Evolutionary conservation across 352 stramenopile genomes (phyloP), one percentile per base, ranked within the genome.

Genomic region (Peronospora destructor): DNA sequence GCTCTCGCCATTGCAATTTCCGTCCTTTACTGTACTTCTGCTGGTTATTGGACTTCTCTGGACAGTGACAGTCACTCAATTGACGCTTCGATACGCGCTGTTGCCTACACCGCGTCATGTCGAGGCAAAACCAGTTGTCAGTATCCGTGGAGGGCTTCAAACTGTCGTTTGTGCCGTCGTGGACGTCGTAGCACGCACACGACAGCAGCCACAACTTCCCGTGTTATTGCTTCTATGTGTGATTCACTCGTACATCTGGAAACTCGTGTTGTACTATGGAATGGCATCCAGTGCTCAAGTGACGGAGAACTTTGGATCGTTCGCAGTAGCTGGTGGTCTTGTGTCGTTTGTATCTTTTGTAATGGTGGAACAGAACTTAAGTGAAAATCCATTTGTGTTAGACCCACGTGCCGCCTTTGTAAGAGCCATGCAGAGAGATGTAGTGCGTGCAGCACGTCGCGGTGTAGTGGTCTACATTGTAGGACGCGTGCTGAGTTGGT

Each of bases 211-310:
- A 19, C 73, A 81, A 44, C 56, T 85, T 9, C 50, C 71, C 0
- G 40, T 77, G 29, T 36, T 83, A 17, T 36, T 80, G 12, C 26
- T 64, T 10, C 46, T 81, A 6, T 81, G 63, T 61, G 58, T 81
- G 16, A 6, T 56, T 8, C 58, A 83, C 54, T 63, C 73, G 29
- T 83, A 65, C 53, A 34, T 75, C 16, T 85, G 73, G 73, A 81
- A 81, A 40, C 51, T 59, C 2, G 58, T 66, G 54, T 19, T 74
- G 28, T 74, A 67, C 54, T 69, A 64, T 35, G 54, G 49, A 0
- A 62, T 71, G 54, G 44, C 51, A 29, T 52, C 46, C 36, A 49
- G 32, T 12, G 12, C 16, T 30, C 5, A 52, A 37, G 33, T 65
- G 41, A 32, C 41, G 7, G 21, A 19, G 48, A 42, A 71, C 40